phyloP scores from a whole-genome alignment of 129 eudicot genomes.

The Arctium lappa region DNA sequence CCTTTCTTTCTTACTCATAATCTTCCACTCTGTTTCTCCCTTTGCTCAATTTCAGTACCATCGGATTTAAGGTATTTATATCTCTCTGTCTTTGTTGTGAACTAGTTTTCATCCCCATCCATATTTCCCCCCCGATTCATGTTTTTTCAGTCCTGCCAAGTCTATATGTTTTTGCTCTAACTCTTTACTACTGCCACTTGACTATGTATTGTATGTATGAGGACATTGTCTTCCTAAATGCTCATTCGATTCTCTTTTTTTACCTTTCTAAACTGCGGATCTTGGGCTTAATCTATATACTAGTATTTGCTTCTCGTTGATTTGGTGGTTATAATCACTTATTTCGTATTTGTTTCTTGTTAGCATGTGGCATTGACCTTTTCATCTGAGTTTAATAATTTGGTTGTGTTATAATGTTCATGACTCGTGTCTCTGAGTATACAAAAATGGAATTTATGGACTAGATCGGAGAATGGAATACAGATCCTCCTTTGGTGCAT shows the following conservation, averaged over 20 bases:
- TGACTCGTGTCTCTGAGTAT: not conserved
- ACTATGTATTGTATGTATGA: not conserved
- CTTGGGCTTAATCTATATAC: slow-evolving; percentile 9
- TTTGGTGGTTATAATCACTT: not conserved
- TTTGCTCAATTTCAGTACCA: slow-evolving; percentile 13
- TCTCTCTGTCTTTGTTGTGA: not conserved
- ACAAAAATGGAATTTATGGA: not conserved
- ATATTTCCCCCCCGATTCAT: not conserved
- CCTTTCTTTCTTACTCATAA: slow-evolving; percentile 4
- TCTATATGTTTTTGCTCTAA: not conserved
- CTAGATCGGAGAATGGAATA: slow-evolving; percentile 12
- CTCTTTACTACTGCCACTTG: not conserved
- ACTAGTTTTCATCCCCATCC: not conserved
- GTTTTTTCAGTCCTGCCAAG: not conserved
- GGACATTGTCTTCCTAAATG: not conserved
- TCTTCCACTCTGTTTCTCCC: not conserved
- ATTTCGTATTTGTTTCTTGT: not conserved
- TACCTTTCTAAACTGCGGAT: slow-evolving; percentile 13
- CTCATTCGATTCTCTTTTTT: not conserved
- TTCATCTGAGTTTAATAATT: slow-evolving; percentile 16
- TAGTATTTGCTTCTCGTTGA: not conserved
- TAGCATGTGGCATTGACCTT: not conserved
- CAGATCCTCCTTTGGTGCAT: slow-evolving; percentile 15
- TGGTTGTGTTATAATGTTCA: slow-evolving; percentile 9
- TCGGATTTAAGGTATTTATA: slow-evolving; percentile 11